Conservation (phyloP, 1,139 yeast species). For the Meyerozyma elateridarum region DNA sequence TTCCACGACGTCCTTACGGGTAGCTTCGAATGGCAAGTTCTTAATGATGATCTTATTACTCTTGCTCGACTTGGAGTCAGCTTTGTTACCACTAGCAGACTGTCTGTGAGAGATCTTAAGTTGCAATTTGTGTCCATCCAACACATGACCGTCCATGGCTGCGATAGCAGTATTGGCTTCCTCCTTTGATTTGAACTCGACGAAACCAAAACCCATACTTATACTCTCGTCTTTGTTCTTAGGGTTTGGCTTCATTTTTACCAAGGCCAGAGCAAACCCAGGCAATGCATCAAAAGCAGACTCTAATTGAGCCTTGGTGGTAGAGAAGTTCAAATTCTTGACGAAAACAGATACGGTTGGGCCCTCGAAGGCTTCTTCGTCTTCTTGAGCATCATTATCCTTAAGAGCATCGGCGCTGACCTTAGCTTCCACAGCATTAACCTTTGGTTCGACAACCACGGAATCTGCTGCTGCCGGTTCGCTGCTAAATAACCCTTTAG, state of each 20-base stretch:
- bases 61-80: conserved; percentile 28
- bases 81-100: conserved; percentile 27
- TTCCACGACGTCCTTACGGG: conserved; percentile 86
- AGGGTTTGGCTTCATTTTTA: conserved; percentile 86
- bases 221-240: conserved; percentile 58
- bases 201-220: conserved; percentile 98
- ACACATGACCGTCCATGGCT: conserved; percentile 68
- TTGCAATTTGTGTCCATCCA: conserved; percentile 89
- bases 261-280: conserved; percentile 80
- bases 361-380: conserved; percentile 41
- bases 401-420: conserved; percentile 13
- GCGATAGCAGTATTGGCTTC: conserved; percentile 75
- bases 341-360: conserved; percentile 85
- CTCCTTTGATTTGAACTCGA: conserved; percentile 74
- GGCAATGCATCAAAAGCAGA: conserved; percentile 62
- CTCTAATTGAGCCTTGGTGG: conserved; percentile 56
- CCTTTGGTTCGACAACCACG: conserved; percentile 14
- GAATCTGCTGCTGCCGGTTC: conserved; percentile 44
- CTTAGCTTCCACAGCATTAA: conserved; percentile 23
- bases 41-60: conserved; percentile 82
- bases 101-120: conserved; percentile 81
- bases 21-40: conserved; percentile 95
- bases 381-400: conserved; percentile 33
- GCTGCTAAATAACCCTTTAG: conserved; percentile 68
- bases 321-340: conserved; percentile 84